Base-by-base conservation (phyloP, 345 rosid genomes). In the Arabidopsis suecica region DNA sequence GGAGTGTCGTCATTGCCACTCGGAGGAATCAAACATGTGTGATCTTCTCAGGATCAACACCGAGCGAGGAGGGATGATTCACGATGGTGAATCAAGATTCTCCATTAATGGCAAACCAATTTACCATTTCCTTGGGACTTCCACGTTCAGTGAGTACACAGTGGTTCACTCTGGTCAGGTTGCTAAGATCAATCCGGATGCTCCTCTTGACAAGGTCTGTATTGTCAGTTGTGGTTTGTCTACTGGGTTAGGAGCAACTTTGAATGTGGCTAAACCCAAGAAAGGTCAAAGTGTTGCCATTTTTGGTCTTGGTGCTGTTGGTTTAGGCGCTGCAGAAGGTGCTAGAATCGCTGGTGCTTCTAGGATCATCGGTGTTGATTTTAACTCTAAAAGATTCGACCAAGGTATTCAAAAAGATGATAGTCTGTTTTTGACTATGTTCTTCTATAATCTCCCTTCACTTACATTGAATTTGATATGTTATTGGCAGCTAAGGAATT, bases 321-420 rank as follows among this genome's bases (percentile, higher is more conserved):
- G 94, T 61, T 91, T 91, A 7, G 92, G 87, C 6, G 97, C 97
- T 80, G 89, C 87, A 9, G 97, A 91, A 80, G 94, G 97, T n/a
- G 97, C 97, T 53, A 83, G 94, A 56, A 48, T 91, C 0, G 60
- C 82, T 7, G 92, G 91, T 51, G 94, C 94, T 64, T 78, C 82
- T 5, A 86, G 91, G 84, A 78, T 91, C 62, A 87, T 91, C 67
- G 97, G 97, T 64, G 86, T 91, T 59, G 97, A 91, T 81, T 83
- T 91, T 65, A 89, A 91, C 71, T 40, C 97, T 2, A 63, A 12
- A 5, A 84, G 86, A 73, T 89, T 91, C 41, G 76, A 82, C 0
- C 69, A 76, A 75, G 90, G 93, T 71, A 54, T 12, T 2, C 0
- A 3, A 28, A 9, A 30, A 3, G 55, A 67, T 12, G 13, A 55